phyloP scores from a whole-genome alignment of 805 yeast genomes.

The Yarrowia keelungensis region DNA sequence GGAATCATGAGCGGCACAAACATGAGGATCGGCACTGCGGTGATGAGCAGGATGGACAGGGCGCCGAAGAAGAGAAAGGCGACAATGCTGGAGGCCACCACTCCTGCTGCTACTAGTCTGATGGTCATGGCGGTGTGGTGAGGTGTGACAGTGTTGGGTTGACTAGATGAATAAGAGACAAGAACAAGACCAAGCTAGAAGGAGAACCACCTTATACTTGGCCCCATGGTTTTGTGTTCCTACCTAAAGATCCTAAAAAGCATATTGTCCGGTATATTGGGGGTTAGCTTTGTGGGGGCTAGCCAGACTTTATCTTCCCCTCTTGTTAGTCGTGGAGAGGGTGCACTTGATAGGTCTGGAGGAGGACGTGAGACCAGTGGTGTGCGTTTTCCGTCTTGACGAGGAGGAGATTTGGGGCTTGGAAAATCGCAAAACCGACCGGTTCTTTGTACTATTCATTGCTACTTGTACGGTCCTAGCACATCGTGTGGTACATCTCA shows the following conservation, averaged over 20 bases:
- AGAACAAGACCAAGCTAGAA: background rate
- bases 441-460: no score
- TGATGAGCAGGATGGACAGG: conserved; percentile 30
- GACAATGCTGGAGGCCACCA: conserved; percentile 26
- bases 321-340: no score
- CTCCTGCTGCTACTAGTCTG: conserved; percentile 27
- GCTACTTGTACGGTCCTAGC: no score
- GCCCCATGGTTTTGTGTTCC: conserved; percentile 29
- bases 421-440: no score
- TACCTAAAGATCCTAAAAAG: conserved; percentile 2
- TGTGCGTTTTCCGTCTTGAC: no score
- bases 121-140: conserved; percentile 4
- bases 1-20: conserved; percentile 32
- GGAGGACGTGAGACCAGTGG: no score
- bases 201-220: conserved; percentile 19
- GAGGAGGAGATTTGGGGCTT: no score
- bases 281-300: conserved; percentile 15
- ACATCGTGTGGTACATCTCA: no score
- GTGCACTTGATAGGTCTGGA: no score
- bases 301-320: background rate
- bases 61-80: conserved; percentile 34
- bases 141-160: conserved; percentile 2
- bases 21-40: conserved; percentile 32
- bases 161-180: background rate
- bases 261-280: background rate